A percentile compares a stretch with the other conserved stretches of the same genome.
phyloP scores from a whole-genome alignment of 257 asterid genomes.

The Solanum commersonii region DNA sequence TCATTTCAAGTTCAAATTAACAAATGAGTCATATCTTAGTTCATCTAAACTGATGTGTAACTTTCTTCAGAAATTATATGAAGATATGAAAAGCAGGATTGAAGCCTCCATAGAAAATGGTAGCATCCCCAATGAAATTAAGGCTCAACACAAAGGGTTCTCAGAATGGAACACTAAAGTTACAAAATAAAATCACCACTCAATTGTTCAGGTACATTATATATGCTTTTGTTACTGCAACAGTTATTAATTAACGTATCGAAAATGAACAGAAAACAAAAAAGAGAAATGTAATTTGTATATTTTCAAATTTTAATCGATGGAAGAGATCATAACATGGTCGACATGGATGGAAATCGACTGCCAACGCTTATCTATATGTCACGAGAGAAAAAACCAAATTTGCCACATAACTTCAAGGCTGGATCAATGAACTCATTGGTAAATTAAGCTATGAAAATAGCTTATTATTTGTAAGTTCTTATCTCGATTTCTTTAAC shows the following conservation, averaged over 20 bases:
- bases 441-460: constrained; percentile 15
- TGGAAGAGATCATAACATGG: constrained; percentile 18
- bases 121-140: constrained; percentile 19
- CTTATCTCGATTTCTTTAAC: neutral
- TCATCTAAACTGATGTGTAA: neutral
- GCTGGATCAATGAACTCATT: constrained; percentile 64
- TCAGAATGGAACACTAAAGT: constrained; percentile 39
- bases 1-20: neutral
- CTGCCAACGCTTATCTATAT: constrained; percentile 43
- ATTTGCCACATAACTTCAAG: constrained; percentile 42
- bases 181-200: constrained; percentile 56
- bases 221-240: neutral
- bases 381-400: constrained; percentile 47
- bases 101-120: constrained; percentile 25
- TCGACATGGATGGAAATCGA: constrained; percentile 27
- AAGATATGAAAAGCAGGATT: constrained; percentile 51
- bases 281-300: neutral
- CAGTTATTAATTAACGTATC: neutral
- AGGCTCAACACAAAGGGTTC: constrained; percentile 49
- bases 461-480: neutral
- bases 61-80: constrained; percentile 40
- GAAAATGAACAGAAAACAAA: neutral
- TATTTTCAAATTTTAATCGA: constrained; percentile 26
- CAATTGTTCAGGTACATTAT: constrained; percentile 52
- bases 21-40: neutral